Base-by-base conservation (phyloP, 768 basidiomycete species). In the Omphalotus guepiniiformis region DNA sequence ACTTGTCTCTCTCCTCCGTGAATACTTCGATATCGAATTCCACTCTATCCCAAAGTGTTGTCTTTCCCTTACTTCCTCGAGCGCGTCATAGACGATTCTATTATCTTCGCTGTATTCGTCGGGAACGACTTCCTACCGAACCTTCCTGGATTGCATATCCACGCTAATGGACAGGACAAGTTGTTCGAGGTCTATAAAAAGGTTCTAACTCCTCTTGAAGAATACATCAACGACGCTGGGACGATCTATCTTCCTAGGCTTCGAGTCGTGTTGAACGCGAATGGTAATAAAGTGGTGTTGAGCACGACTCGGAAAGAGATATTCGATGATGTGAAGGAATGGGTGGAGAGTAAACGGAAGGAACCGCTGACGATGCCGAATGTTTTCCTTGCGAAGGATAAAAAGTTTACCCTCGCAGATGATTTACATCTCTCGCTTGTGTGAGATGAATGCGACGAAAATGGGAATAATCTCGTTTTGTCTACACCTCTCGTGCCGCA, bases 91-190 rank as follows among this genome's bases (percentile, higher is more conserved):
- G 95, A 99, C 65, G 96, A 99, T 70, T 98, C 98, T 66, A 88
- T 98, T 58, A 73, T 98, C 6, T 80, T 99, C 56, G 91, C 93
- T 19, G 92, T 98, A 23, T 99, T 99, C 57, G 85, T 98, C 42
- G 96, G 96, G 26, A 99, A 98, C 62, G 95, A 97, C 69, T 98
- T 98, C 68, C 66, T 98, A 53, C 96, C 95, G 6, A 90, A 98
- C 69, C 66, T 99, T 48, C 96, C 96, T 4, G 93, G 95, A 63
- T 66, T 99, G 22, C 96, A 98, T 62, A 98, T 99, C 63, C 93
- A 98, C 58, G 92, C 96, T 67, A 96, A 97, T 61, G 96, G 92
- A 12, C 63, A 98, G 54, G 93, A 98, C 68, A 79, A 75, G 55
- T 69, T 99, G 49, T 98, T 96, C 64, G 90, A 92, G 8, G 89